Percentiles rank a stretch among this genome's conserved stretches.
Evolutionary conservation across 2,329 filamentous ascomycete genomes (phyloP).

Genomic region (Daldinia sp.): DNA sequence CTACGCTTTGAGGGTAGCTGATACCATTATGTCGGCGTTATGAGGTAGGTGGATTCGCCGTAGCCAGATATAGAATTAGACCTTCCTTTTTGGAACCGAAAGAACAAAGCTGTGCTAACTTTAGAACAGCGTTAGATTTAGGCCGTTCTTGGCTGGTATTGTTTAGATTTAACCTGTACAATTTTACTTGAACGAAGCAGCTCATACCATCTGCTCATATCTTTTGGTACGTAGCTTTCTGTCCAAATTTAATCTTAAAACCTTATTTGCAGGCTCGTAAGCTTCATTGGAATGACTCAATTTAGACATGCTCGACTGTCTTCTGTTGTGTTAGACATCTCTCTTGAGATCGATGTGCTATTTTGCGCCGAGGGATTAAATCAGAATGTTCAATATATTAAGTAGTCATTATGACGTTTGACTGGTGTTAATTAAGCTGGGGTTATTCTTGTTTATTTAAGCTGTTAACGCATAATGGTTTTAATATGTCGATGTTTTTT

Average conservation of each 20-base stretch:
- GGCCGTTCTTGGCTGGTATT: background rate
- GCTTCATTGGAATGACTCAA: background rate
- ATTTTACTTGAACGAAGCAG: background rate
- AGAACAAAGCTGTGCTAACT: background rate
- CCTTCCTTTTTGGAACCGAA: background rate
- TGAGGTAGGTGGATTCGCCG: conserved; percentile 2
- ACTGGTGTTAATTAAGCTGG: background rate
- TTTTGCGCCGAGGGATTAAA: too few species aligned
- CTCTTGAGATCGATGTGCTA: too few species aligned
- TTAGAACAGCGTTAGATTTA: background rate
- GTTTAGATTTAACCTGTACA: background rate
- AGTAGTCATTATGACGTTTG: background rate
- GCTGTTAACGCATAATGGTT: background rate
- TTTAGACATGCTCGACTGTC: too few species aligned
- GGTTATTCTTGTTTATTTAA: background rate
- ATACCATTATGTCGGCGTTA: background rate
- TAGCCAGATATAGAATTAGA: conserved; percentile 7
- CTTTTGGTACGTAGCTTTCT: background rate
- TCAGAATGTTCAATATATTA: too few species aligned
- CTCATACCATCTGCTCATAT: background rate
- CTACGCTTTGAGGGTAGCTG: background rate
- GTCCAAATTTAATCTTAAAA: background rate
- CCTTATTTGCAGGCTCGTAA: background rate
- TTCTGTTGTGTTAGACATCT: too few species aligned
- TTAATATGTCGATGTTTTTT: background rate